phyloP scores from a whole-genome alignment of 371 early-diverging fungal species.

The Mortierella sp. region DNA sequence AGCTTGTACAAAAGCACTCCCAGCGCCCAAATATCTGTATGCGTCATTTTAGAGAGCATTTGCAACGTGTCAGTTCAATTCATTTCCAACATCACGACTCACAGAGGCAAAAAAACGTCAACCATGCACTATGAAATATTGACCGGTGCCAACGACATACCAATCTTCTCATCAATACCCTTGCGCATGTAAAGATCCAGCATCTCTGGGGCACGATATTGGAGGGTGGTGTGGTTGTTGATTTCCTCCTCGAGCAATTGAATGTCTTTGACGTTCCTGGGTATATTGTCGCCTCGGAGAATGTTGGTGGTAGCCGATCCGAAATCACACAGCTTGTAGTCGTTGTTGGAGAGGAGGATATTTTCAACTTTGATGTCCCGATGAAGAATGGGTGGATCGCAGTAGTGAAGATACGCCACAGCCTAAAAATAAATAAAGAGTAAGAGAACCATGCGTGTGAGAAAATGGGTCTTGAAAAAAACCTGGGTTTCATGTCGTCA shows the following conservation, averaged over 20 bases:
- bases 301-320: constrained; percentile 88
- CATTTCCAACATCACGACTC: background rate
- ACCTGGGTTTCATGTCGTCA: background rate
- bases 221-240: constrained; percentile 89
- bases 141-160: constrained; percentile 60
- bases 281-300: constrained; percentile 67
- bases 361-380: constrained; percentile 91
- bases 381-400: constrained; percentile 80
- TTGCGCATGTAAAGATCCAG: constrained; percentile 87
- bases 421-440: constrained; percentile 64
- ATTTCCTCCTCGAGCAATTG: constrained; percentile 90
- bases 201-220: constrained; percentile 96
- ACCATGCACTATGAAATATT: background rate
- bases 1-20: constrained; percentile 94
- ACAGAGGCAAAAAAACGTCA: background rate
- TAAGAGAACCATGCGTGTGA: background rate
- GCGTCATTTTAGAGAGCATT: background rate
- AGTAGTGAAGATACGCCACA: constrained; percentile 92
- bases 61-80: background rate
- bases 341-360: constrained; percentile 62
- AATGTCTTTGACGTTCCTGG: constrained; percentile 73
- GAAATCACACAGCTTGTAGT: constrained; percentile 95
- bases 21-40: constrained; percentile 76
- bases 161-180: constrained; percentile 90
- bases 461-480: background rate